Conservation (phyloP, 768 basidiomycete species). For the Termitomyces sp. region DNA sequence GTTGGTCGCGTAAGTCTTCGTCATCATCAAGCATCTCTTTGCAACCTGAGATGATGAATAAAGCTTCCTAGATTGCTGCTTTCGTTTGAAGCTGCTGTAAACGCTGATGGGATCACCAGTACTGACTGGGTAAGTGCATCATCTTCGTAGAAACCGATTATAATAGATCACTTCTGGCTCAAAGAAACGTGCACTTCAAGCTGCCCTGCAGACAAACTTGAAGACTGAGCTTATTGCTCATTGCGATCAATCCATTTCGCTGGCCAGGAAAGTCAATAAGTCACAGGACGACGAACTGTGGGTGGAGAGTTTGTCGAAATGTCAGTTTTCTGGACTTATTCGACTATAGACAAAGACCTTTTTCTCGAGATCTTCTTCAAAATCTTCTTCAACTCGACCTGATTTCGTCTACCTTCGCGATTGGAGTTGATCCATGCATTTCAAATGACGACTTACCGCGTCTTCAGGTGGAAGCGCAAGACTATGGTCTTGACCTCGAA, state of each 20-base stretch:
- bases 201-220: slow-evolving; percentile 43
- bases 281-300: slow-evolving; percentile 26
- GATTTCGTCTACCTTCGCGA: slow-evolving; percentile 47
- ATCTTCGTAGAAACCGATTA: neutral
- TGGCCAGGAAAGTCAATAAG: slow-evolving; percentile 19
- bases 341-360: slow-evolving; percentile 21
- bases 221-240: slow-evolving; percentile 50
- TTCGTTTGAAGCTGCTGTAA: slow-evolving; percentile 50
- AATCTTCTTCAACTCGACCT: slow-evolving; percentile 50
- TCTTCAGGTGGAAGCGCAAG: slow-evolving; percentile 55
- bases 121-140: slow-evolving; percentile 48
- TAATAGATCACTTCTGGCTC: neutral
- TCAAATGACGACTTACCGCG: slow-evolving; percentile 43
- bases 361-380: slow-evolving; percentile 48
- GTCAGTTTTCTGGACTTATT: neutral
- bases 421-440: slow-evolving; percentile 47
- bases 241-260: slow-evolving; percentile 44
- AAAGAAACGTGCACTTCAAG: slow-evolving; percentile 39
- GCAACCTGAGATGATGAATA: neutral
- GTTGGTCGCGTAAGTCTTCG: slow-evolving; percentile 56
- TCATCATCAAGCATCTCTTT: neutral
- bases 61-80: slow-evolving; percentile 61
- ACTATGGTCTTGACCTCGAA: slow-evolving; percentile 52
- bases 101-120: slow-evolving; percentile 44
- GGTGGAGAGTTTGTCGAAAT: slow-evolving; percentile 5